Percentiles rank a stretch among this genome's conserved stretches.
Evolutionary conservation across 1,139 yeast species (phyloP).

Genomic region (Debaryomycetaceae sp.): DNA sequence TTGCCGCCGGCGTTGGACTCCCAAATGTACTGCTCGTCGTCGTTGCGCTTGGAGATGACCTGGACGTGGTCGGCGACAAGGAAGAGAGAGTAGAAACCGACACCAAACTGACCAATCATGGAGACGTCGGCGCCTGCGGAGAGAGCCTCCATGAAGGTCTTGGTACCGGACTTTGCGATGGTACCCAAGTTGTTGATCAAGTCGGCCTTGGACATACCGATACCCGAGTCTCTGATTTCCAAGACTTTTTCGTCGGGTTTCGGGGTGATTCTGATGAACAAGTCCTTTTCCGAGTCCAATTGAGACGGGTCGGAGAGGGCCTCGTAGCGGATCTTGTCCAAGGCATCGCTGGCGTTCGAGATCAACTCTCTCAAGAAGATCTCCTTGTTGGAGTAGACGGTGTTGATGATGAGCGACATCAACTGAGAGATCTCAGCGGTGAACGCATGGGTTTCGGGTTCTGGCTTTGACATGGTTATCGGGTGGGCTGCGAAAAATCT

Average conservation of each 20-base stretch:
- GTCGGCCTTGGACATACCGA: conserved; percentile 99
- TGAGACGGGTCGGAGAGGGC: conserved; percentile 86
- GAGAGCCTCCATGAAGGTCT: conserved; percentile 98
- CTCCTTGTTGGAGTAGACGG: conserved; percentile 98
- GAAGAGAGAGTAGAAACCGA: conserved; percentile 99
- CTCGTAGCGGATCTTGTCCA: conserved; percentile 96
- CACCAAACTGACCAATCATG: conserved; percentile 99
- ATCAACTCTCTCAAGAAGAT: conserved; percentile 98
- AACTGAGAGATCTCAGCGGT: conserved; percentile 99
- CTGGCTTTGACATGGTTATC: conserved; percentile 41
- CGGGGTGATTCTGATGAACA: conserved; percentile 96
- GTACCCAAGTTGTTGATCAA: conserved; percentile 99
- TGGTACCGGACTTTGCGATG: conserved; percentile 99
- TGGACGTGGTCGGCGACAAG: conserved; percentile 98
- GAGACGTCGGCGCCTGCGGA: conserved; percentile 99
- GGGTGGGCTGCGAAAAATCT: conserved; percentile 1
- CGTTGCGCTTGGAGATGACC: conserved; percentile 97
- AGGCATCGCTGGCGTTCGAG: conserved; percentile 95
- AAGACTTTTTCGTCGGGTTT: conserved; percentile 86
- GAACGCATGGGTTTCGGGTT: conserved; percentile 84
- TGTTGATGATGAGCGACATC: conserved; percentile 99
- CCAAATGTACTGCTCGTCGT: conserved; percentile 99
- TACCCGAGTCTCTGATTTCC: conserved; percentile 99
- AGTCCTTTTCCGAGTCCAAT: conserved; percentile 91
- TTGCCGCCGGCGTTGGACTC: conserved; percentile 99